Conservation (phyloP, 2,329 filamentous ascomycete species). For the Lecanicillium sp. region DNA sequence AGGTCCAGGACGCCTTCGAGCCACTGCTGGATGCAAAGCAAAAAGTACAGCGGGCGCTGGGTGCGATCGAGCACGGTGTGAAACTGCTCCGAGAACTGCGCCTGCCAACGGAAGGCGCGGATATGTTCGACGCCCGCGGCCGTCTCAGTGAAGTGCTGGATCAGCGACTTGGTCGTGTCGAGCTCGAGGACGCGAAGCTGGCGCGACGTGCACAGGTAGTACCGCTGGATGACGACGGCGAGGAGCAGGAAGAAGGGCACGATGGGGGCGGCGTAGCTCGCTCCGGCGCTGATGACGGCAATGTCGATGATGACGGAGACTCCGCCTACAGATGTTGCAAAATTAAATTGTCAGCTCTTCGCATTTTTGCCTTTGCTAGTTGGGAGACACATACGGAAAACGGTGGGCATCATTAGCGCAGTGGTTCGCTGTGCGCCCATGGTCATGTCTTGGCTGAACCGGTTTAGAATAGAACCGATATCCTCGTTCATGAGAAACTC, state of each 20-base stretch:
- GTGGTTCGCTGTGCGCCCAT: neutral
- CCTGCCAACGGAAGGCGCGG: conserved; percentile 49
- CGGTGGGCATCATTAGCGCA: neutral
- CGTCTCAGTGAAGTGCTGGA: conserved; percentile 35
- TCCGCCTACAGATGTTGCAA: conserved; percentile 18
- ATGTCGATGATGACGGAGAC: conserved; percentile 15
- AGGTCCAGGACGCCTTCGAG: conserved; percentile 42
- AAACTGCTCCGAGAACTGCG: conserved; percentile 35
- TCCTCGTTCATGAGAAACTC: conserved; percentile 2
- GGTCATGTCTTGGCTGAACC: conserved; percentile 5
- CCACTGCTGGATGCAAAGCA: conserved; percentile 52
- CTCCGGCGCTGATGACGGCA: conserved; percentile 19
- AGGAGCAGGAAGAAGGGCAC: conserved; percentile 20
- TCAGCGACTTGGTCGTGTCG: conserved; percentile 28
- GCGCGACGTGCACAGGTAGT: conserved; percentile 30
- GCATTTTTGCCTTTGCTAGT: too few relatives aligned
- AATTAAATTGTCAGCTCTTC: too few relatives aligned
- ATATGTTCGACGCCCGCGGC: conserved; percentile 40
- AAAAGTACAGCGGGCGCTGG: conserved; percentile 48
- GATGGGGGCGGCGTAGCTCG: conserved; percentile 24
- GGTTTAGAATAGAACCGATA: neutral
- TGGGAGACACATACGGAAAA: neutral
- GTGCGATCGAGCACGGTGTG: conserved; percentile 41
- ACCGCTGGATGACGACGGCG: conserved; percentile 25
- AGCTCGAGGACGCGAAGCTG: conserved; percentile 32